Percentiles rank a stretch among this genome's conserved stretches.
Conservation (phyloP, 2,329 filamentous ascomycete genomes). For the Colletotrichum higginsianum region DNA sequence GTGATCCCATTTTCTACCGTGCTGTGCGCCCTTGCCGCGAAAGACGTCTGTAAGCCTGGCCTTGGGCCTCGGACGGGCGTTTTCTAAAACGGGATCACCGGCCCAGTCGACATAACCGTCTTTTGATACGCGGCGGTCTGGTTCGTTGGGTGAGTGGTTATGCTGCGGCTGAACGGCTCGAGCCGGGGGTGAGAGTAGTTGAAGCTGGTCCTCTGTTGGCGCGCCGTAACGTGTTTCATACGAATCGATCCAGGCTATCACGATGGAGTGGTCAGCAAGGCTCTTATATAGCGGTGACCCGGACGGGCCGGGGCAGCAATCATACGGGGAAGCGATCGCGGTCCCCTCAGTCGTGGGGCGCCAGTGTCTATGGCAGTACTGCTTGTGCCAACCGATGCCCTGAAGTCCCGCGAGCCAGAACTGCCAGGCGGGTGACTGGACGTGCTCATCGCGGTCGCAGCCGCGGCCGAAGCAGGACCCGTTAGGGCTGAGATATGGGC, state of each 20-base stretch:
- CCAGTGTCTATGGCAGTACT: conserved; percentile 40
- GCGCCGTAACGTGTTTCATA: conserved; percentile 60
- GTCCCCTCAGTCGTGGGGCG: conserved; percentile 42
- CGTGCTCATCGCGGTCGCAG: conserved; percentile 40
- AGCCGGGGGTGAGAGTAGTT: conserved; percentile 56
- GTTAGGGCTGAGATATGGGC: conserved; percentile 1
- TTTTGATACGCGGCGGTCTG: conserved; percentile 60
- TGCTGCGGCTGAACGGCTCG: conserved; percentile 58
- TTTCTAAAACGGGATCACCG: conserved; percentile 54
- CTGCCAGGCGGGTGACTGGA: conserved; percentile 41
- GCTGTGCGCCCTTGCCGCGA: conserved; percentile 62
- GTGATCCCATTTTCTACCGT: conserved; percentile 72
- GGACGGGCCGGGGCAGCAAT: neutral
- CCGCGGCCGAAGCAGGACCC: conserved; percentile 28
- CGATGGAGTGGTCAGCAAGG: conserved; percentile 38
- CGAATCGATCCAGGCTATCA: conserved; percentile 65
- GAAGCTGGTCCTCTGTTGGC: conserved; percentile 56
- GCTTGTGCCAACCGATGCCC: conserved; percentile 42
- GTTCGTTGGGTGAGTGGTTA: conserved; percentile 58
- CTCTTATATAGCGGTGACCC: neutral
- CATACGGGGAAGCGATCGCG: conserved; percentile 51
- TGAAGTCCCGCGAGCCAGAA: conserved; percentile 42
- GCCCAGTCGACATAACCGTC: conserved; percentile 63
- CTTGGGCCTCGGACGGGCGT: conserved; percentile 52
- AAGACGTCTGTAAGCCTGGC: conserved; percentile 63